Base-by-base conservation (phyloP, 1,139 yeast genomes). In the Yamadazyma dushanensis region DNA sequence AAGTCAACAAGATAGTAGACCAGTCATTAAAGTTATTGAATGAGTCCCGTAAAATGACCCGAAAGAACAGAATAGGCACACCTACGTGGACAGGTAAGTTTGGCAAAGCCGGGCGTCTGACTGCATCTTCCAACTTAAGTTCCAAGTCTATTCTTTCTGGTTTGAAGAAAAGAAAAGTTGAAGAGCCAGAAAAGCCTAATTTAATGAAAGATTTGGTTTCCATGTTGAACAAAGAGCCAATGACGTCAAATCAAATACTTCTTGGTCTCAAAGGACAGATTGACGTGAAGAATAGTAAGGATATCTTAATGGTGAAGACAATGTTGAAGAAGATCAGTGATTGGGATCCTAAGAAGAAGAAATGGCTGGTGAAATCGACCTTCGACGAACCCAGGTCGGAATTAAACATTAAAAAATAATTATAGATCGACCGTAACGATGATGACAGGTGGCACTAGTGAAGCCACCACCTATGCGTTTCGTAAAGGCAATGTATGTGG, bases 51-150 rank as follows among this genome's bases (percentile, higher is more conserved):
- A 74, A 66, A 38, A 63, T 67, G 19, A 78, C 96, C 0, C 70
- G 87, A 35, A 73, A 70, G 41, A 78, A 79, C 16, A 76, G 75
- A 22, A 69, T 89, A 19, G 96, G 96, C 3, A 81, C 85, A 0
- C 97, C 97, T 0, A 92, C 98, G 0, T 92, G 97, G 95, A 92
- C 98, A 0, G 98, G 98, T 0, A 77, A 77, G 47, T 88, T 83
- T 65, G 98, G 98, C 0, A 59, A 67, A 16, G 96, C 96, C 0
- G 35, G 35, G 4, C n/a, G 15, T 17, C 11, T 15, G 19, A 14
- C 10, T 4, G 19, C 15, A 10, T 13, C 23, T 13, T 5, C 11
- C 5, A 16, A 10, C 13, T 44, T 57, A 11, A 50, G 67, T 1
- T 51, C 70, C 2, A 39, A 57, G 1, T 45, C 58, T 3, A 70